These are phyloP conservation scores for Priceomyces melissophilus DNA, from an alignment of 805 yeast species.

Conservation along the genomic window DNA sequence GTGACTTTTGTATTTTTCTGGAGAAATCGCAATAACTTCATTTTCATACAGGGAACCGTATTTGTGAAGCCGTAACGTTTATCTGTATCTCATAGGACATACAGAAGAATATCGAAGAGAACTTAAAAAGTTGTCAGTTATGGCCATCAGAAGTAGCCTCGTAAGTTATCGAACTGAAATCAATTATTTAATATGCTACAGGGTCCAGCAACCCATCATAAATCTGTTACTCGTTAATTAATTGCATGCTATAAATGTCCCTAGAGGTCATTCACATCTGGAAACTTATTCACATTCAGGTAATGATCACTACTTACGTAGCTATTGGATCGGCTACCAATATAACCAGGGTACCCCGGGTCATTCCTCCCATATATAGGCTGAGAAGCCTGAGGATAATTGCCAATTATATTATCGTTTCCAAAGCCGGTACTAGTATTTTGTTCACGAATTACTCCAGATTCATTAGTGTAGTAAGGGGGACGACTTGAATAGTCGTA, in stretches of 20 bases:
- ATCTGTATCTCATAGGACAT: no score
- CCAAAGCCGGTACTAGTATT: conserved; percentile 43
- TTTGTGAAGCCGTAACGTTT: no score
- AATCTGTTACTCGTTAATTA: no score
- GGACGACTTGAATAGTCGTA: background rate
- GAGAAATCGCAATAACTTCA: no score
- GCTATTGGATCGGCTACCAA: background rate
- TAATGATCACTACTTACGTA: conserved; percentile 11
- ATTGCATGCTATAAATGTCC: background rate
- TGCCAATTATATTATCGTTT: conserved; percentile 14
- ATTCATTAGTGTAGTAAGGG: background rate
- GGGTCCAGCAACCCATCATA: no score
- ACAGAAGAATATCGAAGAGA: no score
- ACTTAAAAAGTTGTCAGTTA: no score
- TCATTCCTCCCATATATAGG: background rate
- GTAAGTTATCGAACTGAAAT: no score
- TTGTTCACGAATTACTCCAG: conserved; percentile 16
- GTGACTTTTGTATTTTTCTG: background rate
- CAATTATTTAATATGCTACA: no score
- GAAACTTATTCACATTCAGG: conserved; percentile 27
- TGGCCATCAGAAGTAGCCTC: no score
- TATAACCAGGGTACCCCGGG: background rate
- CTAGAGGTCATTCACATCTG: conserved; percentile 23
- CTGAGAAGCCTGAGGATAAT: no score
- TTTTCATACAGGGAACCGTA: no score